These are phyloP conservation scores for Adansonia gregorii DNA, from an alignment of 441 rosid genomes.

Conservation along the genomic window DNA sequence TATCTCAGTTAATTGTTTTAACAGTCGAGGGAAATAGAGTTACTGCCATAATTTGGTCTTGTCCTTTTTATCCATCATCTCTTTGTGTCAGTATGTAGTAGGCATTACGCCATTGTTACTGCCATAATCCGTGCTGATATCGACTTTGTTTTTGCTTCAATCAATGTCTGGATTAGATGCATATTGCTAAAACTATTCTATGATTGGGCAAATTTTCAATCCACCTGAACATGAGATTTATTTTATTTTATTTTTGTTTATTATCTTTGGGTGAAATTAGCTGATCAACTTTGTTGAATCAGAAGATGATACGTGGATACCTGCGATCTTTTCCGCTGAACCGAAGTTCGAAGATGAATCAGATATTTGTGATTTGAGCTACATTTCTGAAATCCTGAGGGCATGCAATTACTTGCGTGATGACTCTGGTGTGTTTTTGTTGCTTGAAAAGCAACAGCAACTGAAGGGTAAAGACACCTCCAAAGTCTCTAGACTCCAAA, in stretches of 20 bases:
- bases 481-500: slow-evolving; percentile 50
- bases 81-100: no score
- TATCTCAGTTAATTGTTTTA: no score
- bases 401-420: slow-evolving; percentile 58
- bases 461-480: slow-evolving; percentile 61
- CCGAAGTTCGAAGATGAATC: slow-evolving; percentile 40
- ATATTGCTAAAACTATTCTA: neutral
- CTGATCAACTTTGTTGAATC: slow-evolving; percentile 49
- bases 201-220: neutral
- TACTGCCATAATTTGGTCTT: no score
- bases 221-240: neutral
- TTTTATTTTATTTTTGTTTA: neutral
- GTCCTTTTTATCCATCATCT: no score
- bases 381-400: slow-evolving; percentile 70
- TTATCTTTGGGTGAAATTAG: neutral
- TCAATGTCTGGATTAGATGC: no score
- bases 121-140: no score
- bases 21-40: no score
- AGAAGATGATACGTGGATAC: slow-evolving; percentile 45
- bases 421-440: slow-evolving; percentile 54
- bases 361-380: slow-evolving; percentile 54
- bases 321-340: slow-evolving; percentile 24
- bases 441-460: slow-evolving; percentile 75
- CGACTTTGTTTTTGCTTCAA: no score
- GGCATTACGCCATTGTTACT: no score